Percentiles rank a stretch among this genome's conserved stretches.
Evolutionary conservation across 352 stramenopile genomes (phyloP).

Genomic region (Saprolegnia diclina): DNA sequence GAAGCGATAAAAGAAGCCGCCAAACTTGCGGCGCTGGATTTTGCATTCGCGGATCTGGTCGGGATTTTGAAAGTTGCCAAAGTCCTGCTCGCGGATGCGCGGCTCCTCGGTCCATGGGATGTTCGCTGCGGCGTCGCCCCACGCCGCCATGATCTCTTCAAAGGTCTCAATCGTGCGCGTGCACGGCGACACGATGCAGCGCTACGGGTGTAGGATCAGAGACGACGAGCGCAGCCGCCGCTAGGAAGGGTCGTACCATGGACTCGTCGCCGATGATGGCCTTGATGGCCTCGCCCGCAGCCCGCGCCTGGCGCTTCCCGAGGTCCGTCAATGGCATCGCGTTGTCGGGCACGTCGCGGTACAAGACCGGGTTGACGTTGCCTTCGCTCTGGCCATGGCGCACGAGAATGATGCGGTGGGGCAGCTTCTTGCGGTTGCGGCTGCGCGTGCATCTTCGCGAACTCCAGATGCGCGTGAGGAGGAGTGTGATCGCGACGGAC

Average conservation of each 20-base stretch:
- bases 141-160: constrained; percentile 66
- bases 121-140: constrained; percentile 42
- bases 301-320: constrained; percentile 68
- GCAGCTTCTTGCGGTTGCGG: constrained; percentile 31
- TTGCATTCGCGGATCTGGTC: constrained; percentile 79
- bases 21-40: constrained; percentile 62
- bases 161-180: constrained; percentile 85
- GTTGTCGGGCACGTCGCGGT: constrained; percentile 71
- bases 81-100: constrained; percentile 85
- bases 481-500: constrained; percentile 6
- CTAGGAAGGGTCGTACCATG: constrained; percentile 41
- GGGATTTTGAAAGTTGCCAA: constrained; percentile 86
- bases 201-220: constrained; percentile 38
- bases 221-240: not conserved
- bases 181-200: constrained; percentile 83
- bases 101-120: constrained; percentile 80
- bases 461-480: constrained; percentile 10
- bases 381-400: constrained; percentile 79
- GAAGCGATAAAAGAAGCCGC: constrained; percentile 86
- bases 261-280: constrained; percentile 68
- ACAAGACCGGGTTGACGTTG: constrained; percentile 78
- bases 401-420: constrained; percentile 78
- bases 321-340: constrained; percentile 77
- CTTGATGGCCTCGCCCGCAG: constrained; percentile 63
- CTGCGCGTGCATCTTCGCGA: constrained; percentile 1